Base-by-base conservation (phyloP, 352 stramenopile species). In the Globisporangium viniferum region DNA sequence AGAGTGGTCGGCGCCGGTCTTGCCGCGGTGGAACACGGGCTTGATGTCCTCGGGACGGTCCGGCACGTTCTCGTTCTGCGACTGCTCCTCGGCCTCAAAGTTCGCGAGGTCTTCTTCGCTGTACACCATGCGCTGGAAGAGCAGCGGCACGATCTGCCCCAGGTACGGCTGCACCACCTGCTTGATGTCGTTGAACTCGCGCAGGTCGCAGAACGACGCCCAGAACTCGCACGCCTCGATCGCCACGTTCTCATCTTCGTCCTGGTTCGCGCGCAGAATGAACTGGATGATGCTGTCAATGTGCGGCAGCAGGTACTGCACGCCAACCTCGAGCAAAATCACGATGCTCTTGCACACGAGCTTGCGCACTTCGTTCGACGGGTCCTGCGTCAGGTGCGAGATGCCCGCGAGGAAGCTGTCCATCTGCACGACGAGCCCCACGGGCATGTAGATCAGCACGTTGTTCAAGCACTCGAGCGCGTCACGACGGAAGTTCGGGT, bases 61-160 rank as follows among this genome's bases (percentile, higher is more conserved):
- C 3, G 91, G 89, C 27, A 96, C 87, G 66, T 90, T 92, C 72
- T 97, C 91, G 61, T 93, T 77, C 69, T 90, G 82, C 39, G 76
- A 88, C 77, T 93, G 73, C 81, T 97, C 89, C 58, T 98, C 94
- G 15, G 94, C 78, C 61, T 97, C 93, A 74, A 98, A 96, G 33
- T 78, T 87, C 18, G 78, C 84, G 65, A 97, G 82, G 73, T 98
- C 91, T 46, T 98, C 95, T 33, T 97, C 82, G 39, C 90, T 96
- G 77, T 99, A 99, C 7, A 99, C 93, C 90, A 98, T 98, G 57
- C 93, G 88, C 64, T 93, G 82, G 61, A 99, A 90, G 27, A 99
- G 78, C 48, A 98, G 74, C 39, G 94, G 94, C 36, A 99, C 82
- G 51, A 99, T 86, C 73, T 97, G 87, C 31, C 78, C 78, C 59